Conservation (phyloP, 345 rosid species). For the Capsella bursapastoris region DNA sequence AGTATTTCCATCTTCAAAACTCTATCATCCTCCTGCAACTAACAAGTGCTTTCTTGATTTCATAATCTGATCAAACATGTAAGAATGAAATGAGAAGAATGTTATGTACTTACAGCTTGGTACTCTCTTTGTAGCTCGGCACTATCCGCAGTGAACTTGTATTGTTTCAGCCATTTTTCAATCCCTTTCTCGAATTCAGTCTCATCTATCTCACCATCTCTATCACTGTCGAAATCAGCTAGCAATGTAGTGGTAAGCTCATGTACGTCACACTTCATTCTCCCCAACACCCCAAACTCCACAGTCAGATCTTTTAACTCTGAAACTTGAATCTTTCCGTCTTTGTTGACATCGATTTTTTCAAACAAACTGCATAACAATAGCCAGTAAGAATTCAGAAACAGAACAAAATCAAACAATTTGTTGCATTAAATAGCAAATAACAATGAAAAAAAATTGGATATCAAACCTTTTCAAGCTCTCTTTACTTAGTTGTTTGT, state of each 20-base stretch:
- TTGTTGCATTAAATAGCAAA: no score
- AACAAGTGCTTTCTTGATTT: background rate
- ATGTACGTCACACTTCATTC: constrained; percentile 35
- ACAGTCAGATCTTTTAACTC: constrained; percentile 33
- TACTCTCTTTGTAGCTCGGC: constrained; percentile 12
- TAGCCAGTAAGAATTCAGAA: constrained; percentile 7
- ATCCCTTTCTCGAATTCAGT: constrained; percentile 28
- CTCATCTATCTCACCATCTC: constrained; percentile 32
- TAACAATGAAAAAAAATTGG: no score
- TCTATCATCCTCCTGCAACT: constrained; percentile 23
- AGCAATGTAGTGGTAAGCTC: constrained; percentile 29
- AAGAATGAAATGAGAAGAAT: background rate
- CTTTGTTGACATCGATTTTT: constrained; percentile 39
- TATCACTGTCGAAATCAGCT: constrained; percentile 26
- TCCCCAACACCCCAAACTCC: constrained; percentile 40
- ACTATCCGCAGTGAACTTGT: constrained; percentile 18
- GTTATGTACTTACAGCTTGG: constrained; percentile 15
- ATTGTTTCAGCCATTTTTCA: constrained; percentile 34
- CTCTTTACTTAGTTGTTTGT: constrained; percentile 39
- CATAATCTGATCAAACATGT: constrained; percentile 10
- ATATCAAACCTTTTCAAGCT: constrained; percentile 28
- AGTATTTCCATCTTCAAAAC: constrained; percentile 28
- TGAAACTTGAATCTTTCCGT: constrained; percentile 41
- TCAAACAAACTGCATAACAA: constrained; percentile 33
- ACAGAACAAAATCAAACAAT: background rate